Evolutionary conservation across 1,139 yeast genomes (phyloP).

Genomic region (Scheffersomyces stambukii): DNA sequence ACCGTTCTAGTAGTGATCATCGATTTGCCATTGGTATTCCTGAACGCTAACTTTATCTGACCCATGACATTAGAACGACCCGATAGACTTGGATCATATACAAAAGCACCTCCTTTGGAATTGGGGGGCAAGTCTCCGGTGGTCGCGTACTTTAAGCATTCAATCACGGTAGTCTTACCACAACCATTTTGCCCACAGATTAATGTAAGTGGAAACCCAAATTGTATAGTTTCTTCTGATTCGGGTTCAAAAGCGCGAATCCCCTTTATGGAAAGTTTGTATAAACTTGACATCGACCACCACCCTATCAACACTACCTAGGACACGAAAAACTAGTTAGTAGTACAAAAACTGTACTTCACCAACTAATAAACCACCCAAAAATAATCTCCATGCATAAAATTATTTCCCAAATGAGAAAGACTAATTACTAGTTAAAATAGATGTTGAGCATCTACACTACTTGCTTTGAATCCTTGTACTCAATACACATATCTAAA

Average conservation of each 20-base stretch:
- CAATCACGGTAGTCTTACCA: conserved; percentile 97
- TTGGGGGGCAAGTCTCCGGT: conserved; percentile 97
- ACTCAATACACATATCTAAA: too few species aligned
- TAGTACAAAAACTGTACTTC: too few species aligned
- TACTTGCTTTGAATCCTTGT: too few species aligned
- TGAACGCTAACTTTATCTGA: conserved; percentile 85
- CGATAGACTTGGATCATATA: conserved; percentile 84
- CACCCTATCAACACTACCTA: too few species aligned
- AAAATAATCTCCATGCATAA: too few species aligned
- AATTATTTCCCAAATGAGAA: too few species aligned
- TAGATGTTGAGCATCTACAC: too few species aligned
- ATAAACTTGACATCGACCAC: conserved; percentile 74
- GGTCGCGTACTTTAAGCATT: conserved; percentile 88
- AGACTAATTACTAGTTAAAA: too few species aligned
- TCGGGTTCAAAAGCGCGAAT: conserved; percentile 85
- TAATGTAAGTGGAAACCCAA: conserved; percentile 85
- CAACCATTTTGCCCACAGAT: conserved; percentile 97
- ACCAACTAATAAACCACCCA: too few species aligned
- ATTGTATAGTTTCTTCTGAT: conserved; percentile 80
- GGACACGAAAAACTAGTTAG: too few species aligned
- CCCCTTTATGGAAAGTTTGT: conserved; percentile 83
- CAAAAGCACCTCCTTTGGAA: conserved; percentile 93
- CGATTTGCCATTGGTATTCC: conserved; percentile 65
- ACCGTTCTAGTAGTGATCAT: conserved; percentile 87
- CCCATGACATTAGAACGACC: conserved; percentile 80